Base-by-base conservation (phyloP, 371 early-diverging fungal species). In the Rhizomucor miehei region DNA sequence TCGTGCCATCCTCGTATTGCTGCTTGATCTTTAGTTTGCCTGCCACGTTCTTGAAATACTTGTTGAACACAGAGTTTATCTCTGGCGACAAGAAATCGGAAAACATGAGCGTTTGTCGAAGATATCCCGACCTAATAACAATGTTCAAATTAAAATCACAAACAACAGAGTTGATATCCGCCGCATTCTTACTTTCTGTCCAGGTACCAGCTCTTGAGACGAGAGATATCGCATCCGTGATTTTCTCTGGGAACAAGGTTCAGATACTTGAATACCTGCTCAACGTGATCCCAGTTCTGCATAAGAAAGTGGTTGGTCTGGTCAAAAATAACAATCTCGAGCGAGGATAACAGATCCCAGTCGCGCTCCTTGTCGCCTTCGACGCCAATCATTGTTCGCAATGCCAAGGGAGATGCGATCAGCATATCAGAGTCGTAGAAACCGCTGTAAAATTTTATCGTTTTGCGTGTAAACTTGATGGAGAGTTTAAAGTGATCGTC, bases 271-370 rank as follows among this genome's bases (percentile, higher is more conserved):
- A 95, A 89, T 4, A 95, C 63, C 54, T 91, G 89, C 67, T 84
- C 73, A 43, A 97, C 73, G 58, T 99, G 97, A 52, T 98, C 97
- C 97, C 97, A 97, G 75, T 97, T 99, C 65, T 99, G 99, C 97
- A 97, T 97, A 57, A 90, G 62, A 52, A 97, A 73, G 34, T 87
- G 81, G 40, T 94, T 90, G 20, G 91, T 77, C 62, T 90, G 89
- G 67, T 97, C 97, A 21, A 95, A 58, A 45, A 97, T 84, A 6
- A 95, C 75, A 23, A 97, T 48, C 55, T 97, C 96, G 34, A 99
- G 89, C 0, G 93, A 93, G 1, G 95, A 90, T 46, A 99, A 72
- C 63, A 89, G 97, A 70, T 99, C 99, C 65, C 81, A 89, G 52
- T 97, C 97, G 39, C 84, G 69, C 63, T 90, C 89, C 64, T 88